Conservation (phyloP, 345 rosid species). For the Capsella bursapastoris region DNA sequence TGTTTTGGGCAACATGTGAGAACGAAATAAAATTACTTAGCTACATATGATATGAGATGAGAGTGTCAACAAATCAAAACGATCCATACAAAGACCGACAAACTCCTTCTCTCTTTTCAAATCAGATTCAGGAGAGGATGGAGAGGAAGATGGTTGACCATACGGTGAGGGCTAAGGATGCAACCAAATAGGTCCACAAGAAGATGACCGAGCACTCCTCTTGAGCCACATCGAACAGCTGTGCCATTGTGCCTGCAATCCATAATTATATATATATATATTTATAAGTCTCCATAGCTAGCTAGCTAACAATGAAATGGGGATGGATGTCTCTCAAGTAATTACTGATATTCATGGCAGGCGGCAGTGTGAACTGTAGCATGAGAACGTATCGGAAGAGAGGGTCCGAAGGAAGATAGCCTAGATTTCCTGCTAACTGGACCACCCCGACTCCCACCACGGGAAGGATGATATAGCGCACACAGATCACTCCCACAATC, state of each 20-base stretch:
- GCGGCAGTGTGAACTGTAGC: conserved; percentile 87
- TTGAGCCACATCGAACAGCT: conserved; percentile 84
- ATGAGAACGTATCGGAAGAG: conserved; percentile 75
- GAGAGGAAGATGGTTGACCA: conserved; percentile 91
- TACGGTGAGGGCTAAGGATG: conserved; percentile 74
- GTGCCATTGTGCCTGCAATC: conserved; percentile 84
- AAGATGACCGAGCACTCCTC: conserved; percentile 90
- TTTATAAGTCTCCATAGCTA: neutral
- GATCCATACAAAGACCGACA: neutral
- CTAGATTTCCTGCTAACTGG: conserved; percentile 64
- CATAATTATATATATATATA: neutral
- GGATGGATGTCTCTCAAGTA: neutral
- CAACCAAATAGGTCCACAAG: conserved; percentile 85
- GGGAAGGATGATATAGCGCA: conserved; percentile 69
- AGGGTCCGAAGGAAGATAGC: conserved; percentile 78
- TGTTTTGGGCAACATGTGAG: conserved; percentile 18
- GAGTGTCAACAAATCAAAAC: conserved; percentile 13
- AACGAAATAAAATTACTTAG: neutral
- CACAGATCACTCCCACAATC: conserved; percentile 61
- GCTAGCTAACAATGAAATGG: conserved; percentile 1
- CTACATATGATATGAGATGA: no score
- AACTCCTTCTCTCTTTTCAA: neutral
- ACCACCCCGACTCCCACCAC: conserved; percentile 71
- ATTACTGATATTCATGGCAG: conserved; percentile 91
- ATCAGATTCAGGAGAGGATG: conserved; percentile 56